A percentile compares a stretch with the other conserved stretches of the same genome.
Conservation (phyloP, 768 basidiomycete species). For the Psilocybe azurescens region DNA sequence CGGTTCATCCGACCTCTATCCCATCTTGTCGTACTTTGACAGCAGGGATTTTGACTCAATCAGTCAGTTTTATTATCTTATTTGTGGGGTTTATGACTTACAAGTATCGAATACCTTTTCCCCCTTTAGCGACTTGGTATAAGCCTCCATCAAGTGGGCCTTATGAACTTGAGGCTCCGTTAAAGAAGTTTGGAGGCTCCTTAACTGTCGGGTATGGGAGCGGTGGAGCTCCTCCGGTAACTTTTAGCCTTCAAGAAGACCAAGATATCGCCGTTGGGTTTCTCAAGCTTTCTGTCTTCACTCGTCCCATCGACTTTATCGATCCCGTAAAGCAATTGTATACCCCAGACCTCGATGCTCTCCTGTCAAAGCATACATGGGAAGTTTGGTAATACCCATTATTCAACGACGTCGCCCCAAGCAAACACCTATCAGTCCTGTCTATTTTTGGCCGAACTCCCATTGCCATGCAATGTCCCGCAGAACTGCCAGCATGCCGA, state of each 20-base stretch:
- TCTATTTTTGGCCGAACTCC: no score
- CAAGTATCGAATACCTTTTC: not conserved
- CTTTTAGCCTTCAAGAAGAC: not conserved
- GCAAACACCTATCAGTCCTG: not conserved
- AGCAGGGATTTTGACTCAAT: not conserved
- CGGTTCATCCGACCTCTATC: not conserved
- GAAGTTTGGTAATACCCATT: not conserved
- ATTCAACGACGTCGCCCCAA: not conserved
- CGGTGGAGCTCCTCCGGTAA: constrained; percentile 8
- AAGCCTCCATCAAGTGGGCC: constrained; percentile 2
- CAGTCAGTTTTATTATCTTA: not conserved
- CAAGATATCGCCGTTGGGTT: constrained; percentile 5
- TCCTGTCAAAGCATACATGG: not conserved
- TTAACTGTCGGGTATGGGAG: constrained; percentile 11
- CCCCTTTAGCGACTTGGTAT: not conserved
- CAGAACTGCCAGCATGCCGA: no score
- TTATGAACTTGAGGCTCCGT: constrained; percentile 2
- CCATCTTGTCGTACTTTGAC: constrained; percentile 1
- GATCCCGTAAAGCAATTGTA: not conserved
- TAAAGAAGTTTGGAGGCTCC: not conserved
- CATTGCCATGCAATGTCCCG: no score
- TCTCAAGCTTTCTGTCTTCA: constrained; percentile 3
- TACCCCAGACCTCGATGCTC: no score
- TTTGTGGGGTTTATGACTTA: no score
- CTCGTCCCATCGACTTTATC: not conserved